Evolutionary conservation across 1,284 basidiomycete genomes (phyloP), one percentile per base, ranked within the genome.

Genomic region (Mycosarcoma mackinlayi): DNA sequence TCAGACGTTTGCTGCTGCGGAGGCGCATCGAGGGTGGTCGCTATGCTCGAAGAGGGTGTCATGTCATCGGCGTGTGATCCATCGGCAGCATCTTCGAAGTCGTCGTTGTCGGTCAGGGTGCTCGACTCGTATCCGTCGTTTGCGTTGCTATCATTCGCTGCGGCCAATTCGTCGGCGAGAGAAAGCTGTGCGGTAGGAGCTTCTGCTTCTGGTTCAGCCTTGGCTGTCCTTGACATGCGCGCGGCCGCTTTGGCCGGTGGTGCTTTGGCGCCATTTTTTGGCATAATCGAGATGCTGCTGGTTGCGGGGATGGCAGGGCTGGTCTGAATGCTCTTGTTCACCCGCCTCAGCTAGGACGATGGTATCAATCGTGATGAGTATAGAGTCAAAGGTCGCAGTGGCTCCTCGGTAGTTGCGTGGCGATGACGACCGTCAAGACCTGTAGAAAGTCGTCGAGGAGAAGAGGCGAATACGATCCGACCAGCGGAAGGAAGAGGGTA

Each of bases 31-130:
- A 53, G 48, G 10, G 35, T 47, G 8, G 61, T 42, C 10, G 31
- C 44, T 6, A 52, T 44, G 52, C 63, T 61, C 7, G 58, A 61
- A 1, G 58, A 60, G 1, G 50, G 64, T 3, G 58, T 58, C 25
- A 56, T 42, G 13, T 55, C 57, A 21, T 70, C 67, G 10, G 41
- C 34, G n/a, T 63, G 47, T 1, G 57, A 53, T 13, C 54, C 68
- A 19, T 71, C 68, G 14, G 68, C 68, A 27, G 68, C 68, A 49
- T 71, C 68, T 39, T 71, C 58, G 24, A 71, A 71, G 31, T 65
- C 61, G 27, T 71, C 68, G 25, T 65, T 62, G 55, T 71, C 62
- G 4, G 67, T 70, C 33, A 65, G 61, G 2, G 58, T 66, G 55
- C 58, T 62, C 4, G 68, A 65, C 18, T 65, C 68, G 48, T 71